Percentiles rank a stretch among this genome's conserved stretches.
Evolutionary conservation across 441 rosid species (phyloP).

Genomic region (Gossypium schwendimanii): DNA sequence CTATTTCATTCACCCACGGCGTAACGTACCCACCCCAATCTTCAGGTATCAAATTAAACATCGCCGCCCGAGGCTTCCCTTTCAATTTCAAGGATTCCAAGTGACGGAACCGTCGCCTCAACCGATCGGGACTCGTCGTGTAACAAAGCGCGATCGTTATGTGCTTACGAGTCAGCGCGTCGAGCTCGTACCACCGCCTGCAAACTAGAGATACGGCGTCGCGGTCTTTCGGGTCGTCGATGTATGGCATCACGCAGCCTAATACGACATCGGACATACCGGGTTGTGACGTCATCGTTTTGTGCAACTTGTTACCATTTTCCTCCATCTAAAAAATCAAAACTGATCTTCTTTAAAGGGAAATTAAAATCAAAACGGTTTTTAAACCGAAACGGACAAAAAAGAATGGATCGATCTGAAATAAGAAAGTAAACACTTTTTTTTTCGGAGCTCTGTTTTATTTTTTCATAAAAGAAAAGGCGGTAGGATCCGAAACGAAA

Average conservation of each 20-base stretch:
- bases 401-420: no score
- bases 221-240: constrained; percentile 63
- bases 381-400: no score
- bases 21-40: constrained; percentile 78
- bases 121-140: constrained; percentile 58
- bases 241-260: constrained; percentile 57
- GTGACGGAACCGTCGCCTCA: constrained; percentile 49
- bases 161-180: constrained; percentile 70
- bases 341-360: neutral
- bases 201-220: constrained; percentile 77
- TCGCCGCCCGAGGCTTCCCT: constrained; percentile 81
- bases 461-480: no score
- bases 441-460: no score
- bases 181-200: constrained; percentile 65
- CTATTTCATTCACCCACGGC: constrained; percentile 66
- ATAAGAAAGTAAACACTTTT: no score
- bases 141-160: constrained; percentile 79
- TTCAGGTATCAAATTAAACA: constrained; percentile 83
- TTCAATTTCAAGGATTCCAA: constrained; percentile 75
- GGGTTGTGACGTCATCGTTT: constrained; percentile 10
- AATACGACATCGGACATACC: constrained; percentile 51
- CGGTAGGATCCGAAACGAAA: no score
- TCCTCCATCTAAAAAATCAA: constrained; percentile 20
- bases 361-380: no score
- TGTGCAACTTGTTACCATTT: constrained; percentile 21